Conservation (phyloP, 2,329 filamentous ascomycete species). For the Aspergillus carbonarius region DNA sequence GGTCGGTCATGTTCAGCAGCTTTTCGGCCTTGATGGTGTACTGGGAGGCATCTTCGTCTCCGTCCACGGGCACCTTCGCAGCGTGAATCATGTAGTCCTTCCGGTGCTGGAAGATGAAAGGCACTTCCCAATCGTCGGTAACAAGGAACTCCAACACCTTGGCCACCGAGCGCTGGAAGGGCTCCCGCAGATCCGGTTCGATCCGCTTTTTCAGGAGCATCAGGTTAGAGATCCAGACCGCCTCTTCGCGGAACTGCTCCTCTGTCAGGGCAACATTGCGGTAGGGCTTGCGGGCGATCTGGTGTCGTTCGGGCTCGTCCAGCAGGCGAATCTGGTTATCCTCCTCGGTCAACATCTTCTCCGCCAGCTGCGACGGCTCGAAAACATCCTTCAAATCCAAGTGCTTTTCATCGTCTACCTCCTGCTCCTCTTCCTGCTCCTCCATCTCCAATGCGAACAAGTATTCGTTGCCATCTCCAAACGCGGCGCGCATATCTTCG, state of each 20-base stretch:
- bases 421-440: constrained; percentile 76
- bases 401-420: constrained; percentile 74
- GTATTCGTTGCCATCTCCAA: constrained; percentile 94
- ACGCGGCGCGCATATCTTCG: constrained; percentile 94
- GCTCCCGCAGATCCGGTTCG: constrained; percentile 68
- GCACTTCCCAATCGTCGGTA: constrained; percentile 89
- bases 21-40: constrained; percentile 78
- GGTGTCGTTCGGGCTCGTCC: constrained; percentile 92
- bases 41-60: constrained; percentile 68
- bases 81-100: constrained; percentile 97
- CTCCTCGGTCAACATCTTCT: constrained; percentile 92
- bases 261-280: constrained; percentile 75
- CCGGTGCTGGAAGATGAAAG: constrained; percentile 96
- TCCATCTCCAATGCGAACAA: constrained; percentile 90
- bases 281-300: constrained; percentile 86
- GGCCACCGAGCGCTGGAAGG: constrained; percentile 82
- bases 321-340: constrained; percentile 86
- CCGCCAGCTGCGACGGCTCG: constrained; percentile 89
- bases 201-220: constrained; percentile 86
- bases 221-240: constrained; percentile 85
- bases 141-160: constrained; percentile 96
- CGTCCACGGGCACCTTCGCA: constrained; percentile 65
- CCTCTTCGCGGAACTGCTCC: constrained; percentile 87
- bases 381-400: constrained; percentile 97
- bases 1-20: constrained; percentile 83